These are phyloP conservation scores for Ascobolus immersus DNA, from an alignment of 495 filamentous ascomycete species.

Conservation along the genomic window DNA sequence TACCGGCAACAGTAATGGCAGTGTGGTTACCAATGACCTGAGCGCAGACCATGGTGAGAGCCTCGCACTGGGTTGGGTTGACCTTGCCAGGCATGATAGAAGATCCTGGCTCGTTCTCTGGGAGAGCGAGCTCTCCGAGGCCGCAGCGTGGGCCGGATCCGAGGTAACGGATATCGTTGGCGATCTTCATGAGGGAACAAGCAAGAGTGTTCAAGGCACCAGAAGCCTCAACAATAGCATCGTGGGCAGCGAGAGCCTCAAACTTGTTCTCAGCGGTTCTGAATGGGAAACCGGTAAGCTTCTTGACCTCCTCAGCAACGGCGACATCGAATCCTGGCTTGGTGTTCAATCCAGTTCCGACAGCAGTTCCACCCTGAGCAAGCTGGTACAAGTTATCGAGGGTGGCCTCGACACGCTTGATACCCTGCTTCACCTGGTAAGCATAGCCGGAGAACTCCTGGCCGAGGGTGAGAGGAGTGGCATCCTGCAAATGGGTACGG, in stretches of 20 bases:
- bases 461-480: conserved; percentile 80
- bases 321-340: conserved; percentile 86
- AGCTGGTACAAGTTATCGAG: conserved; percentile 66
- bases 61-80: conserved; percentile 96
- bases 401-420: conserved; percentile 59
- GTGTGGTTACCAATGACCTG: conserved; percentile 97
- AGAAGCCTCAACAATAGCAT: conserved; percentile 80
- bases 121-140: conserved; percentile 70
- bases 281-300: conserved; percentile 80
- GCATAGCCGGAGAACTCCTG: conserved; percentile 98
- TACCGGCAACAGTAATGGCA: conserved; percentile 71
- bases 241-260: conserved; percentile 90
- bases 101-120: conserved; percentile 91
- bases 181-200: conserved; percentile 85
- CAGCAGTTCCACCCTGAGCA: conserved; percentile 89
- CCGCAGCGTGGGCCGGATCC: conserved; percentile 90
- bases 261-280: conserved; percentile 98
- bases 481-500: conserved; percentile 91
- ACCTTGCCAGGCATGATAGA: conserved; percentile 99
- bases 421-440: conserved; percentile 69
- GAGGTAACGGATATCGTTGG: conserved; percentile 90
- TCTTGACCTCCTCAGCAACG: conserved; percentile 68
- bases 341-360: conserved; percentile 93
- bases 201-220: conserved; percentile 87
- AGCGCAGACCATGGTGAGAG: conserved; percentile 87